These are phyloP conservation scores for Psilocybe mexicana DNA, from an alignment of 1,284 basidiomycete species.

Conservation along the genomic window DNA sequence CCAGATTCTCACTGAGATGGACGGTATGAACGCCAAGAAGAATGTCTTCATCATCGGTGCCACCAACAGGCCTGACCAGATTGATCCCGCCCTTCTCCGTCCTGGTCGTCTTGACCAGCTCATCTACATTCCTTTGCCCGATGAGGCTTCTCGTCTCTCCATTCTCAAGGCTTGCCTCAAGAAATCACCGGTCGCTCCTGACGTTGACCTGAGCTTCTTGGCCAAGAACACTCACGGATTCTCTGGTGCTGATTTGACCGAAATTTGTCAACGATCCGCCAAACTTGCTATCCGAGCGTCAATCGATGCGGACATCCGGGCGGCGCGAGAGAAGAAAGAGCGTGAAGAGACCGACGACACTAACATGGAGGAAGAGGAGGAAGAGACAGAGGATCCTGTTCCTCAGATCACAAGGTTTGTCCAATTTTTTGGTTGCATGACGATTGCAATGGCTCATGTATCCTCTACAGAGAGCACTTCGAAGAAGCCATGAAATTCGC, in stretches of 20 bases:
- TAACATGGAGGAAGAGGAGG: slow-evolving; percentile 75
- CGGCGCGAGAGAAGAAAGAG: slow-evolving; percentile 79
- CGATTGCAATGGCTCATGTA: slow-evolving; percentile 9
- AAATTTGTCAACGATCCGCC: slow-evolving; percentile 97
- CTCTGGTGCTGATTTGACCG: slow-evolving; percentile 99
- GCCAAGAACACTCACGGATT: slow-evolving; percentile 96
- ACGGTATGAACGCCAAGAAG: slow-evolving; percentile 99
- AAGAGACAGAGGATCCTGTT: slow-evolving; percentile 90
- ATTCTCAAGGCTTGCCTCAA: slow-evolving; percentile 92
- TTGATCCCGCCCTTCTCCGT: slow-evolving; percentile 95
- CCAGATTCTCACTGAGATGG: slow-evolving; percentile 99
- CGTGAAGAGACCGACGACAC: slow-evolving; percentile 74
- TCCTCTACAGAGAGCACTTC: slow-evolving; percentile 74
- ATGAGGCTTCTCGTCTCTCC: slow-evolving; percentile 88
- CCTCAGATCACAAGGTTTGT: slow-evolving; percentile 85
- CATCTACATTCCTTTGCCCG: slow-evolving; percentile 93
- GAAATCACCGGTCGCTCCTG: slow-evolving; percentile 88
- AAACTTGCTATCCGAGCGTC: slow-evolving; percentile 95
- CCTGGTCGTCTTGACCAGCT: slow-evolving; percentile 97
- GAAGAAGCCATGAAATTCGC: slow-evolving; percentile 98
- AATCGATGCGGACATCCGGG: slow-evolving; percentile 91
- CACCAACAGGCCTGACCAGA: slow-evolving; percentile 99
- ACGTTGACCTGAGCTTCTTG: slow-evolving; percentile 87
- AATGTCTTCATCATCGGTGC: slow-evolving; percentile 99
- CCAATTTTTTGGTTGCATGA: slow-evolving; percentile 15